Conservation (phyloP, 805 yeast species). For the Myxozyma melibiosi region DNA sequence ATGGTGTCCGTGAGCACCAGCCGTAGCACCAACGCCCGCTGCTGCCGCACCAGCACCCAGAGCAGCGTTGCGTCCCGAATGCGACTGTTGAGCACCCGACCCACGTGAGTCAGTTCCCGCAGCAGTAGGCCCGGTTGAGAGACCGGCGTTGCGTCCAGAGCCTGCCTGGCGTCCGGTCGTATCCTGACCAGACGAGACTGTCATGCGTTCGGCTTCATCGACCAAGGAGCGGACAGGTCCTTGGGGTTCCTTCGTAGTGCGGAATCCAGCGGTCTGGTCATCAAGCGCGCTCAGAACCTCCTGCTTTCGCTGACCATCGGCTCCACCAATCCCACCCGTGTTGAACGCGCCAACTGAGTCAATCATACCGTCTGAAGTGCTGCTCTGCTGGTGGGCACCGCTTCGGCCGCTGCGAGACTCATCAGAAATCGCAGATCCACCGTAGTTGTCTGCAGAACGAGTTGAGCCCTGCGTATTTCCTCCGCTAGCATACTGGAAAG, state of each 20-base stretch:
- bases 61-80: not conserved
- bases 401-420: not conserved
- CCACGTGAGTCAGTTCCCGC: too few relatives aligned
- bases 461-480: slow-evolving; percentile 4
- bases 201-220: slow-evolving; percentile 1
- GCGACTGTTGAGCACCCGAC: too few relatives aligned
- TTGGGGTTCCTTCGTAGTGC: not conserved
- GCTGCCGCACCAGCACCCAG: not conserved
- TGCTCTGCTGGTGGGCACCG: slow-evolving; percentile 5
- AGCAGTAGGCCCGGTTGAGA: too few relatives aligned
- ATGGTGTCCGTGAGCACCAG: not conserved
- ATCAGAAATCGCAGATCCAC: not conserved
- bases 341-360: not conserved
- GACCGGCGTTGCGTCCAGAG: too few relatives aligned
- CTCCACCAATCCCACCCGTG: not conserved
- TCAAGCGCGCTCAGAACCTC: not conserved
- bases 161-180: too few relatives aligned
- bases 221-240: slow-evolving; percentile 7
- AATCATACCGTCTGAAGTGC: not conserved
- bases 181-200: not conserved
- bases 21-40: not conserved
- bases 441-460: slow-evolving; percentile 1
- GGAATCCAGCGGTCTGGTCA: slow-evolving; percentile 1
- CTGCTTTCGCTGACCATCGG: not conserved
- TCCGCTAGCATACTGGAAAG: not conserved